Percentiles rank a stretch among this genome's conserved stretches.
phyloP scores from a whole-genome alignment of 371 early-diverging fungal species.

The Mucor piriformis region DNA sequence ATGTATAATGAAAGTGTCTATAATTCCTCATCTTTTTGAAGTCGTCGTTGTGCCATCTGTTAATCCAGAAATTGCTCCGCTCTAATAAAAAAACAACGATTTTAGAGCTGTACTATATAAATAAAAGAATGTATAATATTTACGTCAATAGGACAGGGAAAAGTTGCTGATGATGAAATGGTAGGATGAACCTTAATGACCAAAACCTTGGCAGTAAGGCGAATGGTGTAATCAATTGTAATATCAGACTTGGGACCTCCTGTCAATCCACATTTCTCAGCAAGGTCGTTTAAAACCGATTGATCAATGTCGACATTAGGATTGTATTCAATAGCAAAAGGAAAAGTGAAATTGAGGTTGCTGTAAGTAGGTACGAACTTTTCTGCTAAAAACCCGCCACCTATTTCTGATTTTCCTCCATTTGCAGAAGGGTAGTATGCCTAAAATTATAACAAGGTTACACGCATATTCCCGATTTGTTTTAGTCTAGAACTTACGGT shows the following conservation, averaged over 20 bases:
- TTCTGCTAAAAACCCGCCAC: conserved; percentile 45
- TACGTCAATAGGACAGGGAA: conserved; percentile 49
- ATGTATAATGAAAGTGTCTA: too few species aligned
- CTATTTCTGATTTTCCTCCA: conserved; percentile 38
- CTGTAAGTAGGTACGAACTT: conserved; percentile 45
- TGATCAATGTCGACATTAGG: conserved; percentile 35
- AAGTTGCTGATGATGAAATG: conserved; percentile 33
- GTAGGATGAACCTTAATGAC: conserved; percentile 44
- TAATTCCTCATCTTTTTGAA: too few species aligned
- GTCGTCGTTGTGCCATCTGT: conserved; percentile 20
- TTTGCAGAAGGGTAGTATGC: conserved; percentile 47
- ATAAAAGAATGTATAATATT: background rate
- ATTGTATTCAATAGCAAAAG: conserved; percentile 50
- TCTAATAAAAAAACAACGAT: background rate
- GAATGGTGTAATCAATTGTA: conserved; percentile 39
- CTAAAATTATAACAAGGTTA: conserved; percentile 25
- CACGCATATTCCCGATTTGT: background rate
- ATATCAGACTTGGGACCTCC: conserved; percentile 33
- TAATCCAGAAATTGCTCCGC: conserved; percentile 19
- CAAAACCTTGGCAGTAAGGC: conserved; percentile 36
- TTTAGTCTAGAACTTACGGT: conserved; percentile 31
- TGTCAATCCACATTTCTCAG: conserved; percentile 48
- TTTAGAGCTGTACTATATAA: background rate
- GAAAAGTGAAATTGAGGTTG: conserved; percentile 47
- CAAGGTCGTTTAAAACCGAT: conserved; percentile 47